phyloP scores from a whole-genome alignment of 2,329 filamentous ascomycete species.

The Lithohypha guttulata region DNA sequence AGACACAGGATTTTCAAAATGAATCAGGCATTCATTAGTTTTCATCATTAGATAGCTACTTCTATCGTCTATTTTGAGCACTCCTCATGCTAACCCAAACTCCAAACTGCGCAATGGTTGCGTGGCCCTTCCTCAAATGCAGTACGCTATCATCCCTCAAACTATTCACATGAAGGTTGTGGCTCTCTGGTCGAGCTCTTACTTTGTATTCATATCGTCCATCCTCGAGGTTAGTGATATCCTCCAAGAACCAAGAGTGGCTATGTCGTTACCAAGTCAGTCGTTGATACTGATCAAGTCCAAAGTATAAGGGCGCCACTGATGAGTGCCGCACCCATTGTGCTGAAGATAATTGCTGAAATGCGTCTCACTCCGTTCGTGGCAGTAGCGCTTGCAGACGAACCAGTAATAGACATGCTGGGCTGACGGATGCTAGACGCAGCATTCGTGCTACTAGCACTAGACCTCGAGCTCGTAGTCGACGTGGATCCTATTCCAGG shows the following conservation, averaged over 20 bases:
- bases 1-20: too few relatives aligned
- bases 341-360: conserved; percentile 17
- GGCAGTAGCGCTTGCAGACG: conserved; percentile 13
- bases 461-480: not conserved
- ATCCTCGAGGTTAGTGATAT: too few relatives aligned
- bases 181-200: too few relatives aligned
- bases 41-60: conserved; percentile 1
- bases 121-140: too few relatives aligned
- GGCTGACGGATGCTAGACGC: conserved; percentile 15
- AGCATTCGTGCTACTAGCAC: conserved; percentile 5
- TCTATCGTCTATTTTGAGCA: not conserved
- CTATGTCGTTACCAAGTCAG: too few relatives aligned
- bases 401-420: conserved; percentile 12
- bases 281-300: conserved; percentile 5
- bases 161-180: conserved; percentile 2
- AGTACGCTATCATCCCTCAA: too few relatives aligned
- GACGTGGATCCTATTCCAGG: conserved; percentile 12
- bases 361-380: conserved; percentile 15
- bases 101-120: conserved; percentile 1
- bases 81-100: too few relatives aligned
- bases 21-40: not conserved
- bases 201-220: conserved; percentile 3
- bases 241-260: too few relatives aligned
- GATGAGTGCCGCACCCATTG: conserved; percentile 11
- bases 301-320: conserved; percentile 15